Conservation (phyloP, 2,329 filamentous ascomycete genomes). For the Cadophora luteo-olivacea region DNA sequence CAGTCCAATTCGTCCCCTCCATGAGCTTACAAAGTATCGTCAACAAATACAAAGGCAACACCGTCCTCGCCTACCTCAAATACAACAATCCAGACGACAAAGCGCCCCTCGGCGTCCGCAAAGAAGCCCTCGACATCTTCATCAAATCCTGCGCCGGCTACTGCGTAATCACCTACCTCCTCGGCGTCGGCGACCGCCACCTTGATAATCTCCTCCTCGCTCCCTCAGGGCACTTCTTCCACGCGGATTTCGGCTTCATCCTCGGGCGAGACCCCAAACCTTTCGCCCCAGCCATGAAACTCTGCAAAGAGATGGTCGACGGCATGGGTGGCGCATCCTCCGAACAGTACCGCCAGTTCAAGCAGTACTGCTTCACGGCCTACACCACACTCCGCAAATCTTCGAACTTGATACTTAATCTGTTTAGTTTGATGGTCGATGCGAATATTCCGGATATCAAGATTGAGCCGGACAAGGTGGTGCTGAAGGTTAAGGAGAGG, state of each 20-base stretch:
- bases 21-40: conserved; percentile 83
- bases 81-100: conserved; percentile 87
- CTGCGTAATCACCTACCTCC: conserved; percentile 97
- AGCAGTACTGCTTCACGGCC: conserved; percentile 94
- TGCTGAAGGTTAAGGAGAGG: conserved; percentile 91
- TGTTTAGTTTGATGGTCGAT: conserved; percentile 97
- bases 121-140: conserved; percentile 93
- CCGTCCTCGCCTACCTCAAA: conserved; percentile 82
- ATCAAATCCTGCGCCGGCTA: conserved; percentile 96
- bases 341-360: conserved; percentile 86
- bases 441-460: conserved; percentile 96
- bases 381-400: conserved; percentile 91
- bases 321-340: conserved; percentile 90
- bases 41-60: conserved; percentile 77
- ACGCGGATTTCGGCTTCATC: conserved; percentile 98
- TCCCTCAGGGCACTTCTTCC: conserved; percentile 94
- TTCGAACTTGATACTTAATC: conserved; percentile 87
- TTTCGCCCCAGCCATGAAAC: conserved; percentile 95
- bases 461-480: conserved; percentile 90
- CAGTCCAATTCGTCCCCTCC: conserved; percentile 92
- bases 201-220: conserved; percentile 93
- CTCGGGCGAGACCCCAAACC: conserved; percentile 96
- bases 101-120: conserved; percentile 84
- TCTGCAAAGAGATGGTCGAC: conserved; percentile 98
- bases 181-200: conserved; percentile 95